A percentile compares a stretch with the other conserved stretches of the same genome.
phyloP scores from a whole-genome alignment of 2,329 filamentous ascomycete genomes.

The Claviceps capensis region DNA sequence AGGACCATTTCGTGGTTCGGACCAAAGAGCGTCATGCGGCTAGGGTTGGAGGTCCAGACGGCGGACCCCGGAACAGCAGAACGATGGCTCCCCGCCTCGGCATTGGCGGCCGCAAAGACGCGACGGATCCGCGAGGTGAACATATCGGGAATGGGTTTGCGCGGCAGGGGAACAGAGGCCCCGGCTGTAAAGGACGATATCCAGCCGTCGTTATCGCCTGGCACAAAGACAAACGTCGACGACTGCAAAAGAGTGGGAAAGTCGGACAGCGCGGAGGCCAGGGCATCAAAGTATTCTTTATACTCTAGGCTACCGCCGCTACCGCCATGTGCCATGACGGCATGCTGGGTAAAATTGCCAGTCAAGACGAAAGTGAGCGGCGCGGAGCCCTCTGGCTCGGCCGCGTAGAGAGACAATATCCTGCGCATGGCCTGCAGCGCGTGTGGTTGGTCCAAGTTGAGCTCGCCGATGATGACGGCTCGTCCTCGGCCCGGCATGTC shows the following conservation, averaged over 20 bases:
- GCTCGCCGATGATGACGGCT: constrained; percentile 68
- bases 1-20: constrained; percentile 77
- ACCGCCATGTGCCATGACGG: constrained; percentile 52
- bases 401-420: constrained; percentile 61
- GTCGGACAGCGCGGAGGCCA: constrained; percentile 71
- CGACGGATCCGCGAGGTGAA: constrained; percentile 81
- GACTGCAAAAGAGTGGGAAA: constrained; percentile 67
- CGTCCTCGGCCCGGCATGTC: constrained; percentile 30
- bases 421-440: constrained; percentile 69
- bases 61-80: constrained; percentile 35
- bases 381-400: constrained; percentile 45
- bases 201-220: constrained; percentile 97
- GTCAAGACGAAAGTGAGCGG: constrained; percentile 73
- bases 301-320: constrained; percentile 83
- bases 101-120: constrained; percentile 65
- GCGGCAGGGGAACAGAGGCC: constrained; percentile 54
- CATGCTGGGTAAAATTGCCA: constrained; percentile 65
- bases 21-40: constrained; percentile 71
- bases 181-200: constrained; percentile 71
- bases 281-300: constrained; percentile 86
- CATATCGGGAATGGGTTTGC: constrained; percentile 64
- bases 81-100: constrained; percentile 46
- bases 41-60: constrained; percentile 81
- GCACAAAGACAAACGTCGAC: constrained; percentile 82
- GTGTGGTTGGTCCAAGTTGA: constrained; percentile 75